Base-by-base conservation (phyloP, 2,329 filamentous ascomycete species). In the Onygenales sp. region DNA sequence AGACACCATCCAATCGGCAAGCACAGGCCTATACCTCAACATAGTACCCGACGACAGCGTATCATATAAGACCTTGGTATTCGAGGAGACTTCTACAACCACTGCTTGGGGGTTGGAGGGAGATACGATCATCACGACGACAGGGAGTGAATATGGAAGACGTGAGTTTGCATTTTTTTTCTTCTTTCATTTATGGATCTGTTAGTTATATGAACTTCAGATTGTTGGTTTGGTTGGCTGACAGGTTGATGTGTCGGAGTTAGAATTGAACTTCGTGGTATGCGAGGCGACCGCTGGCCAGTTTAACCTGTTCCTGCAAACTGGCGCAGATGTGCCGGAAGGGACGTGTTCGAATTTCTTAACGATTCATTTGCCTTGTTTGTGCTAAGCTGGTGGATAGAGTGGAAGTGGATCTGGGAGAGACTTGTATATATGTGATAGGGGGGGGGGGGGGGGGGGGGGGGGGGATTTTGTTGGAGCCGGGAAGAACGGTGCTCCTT, bases 331-430 rank as follows among this genome's bases (percentile, higher is more conserved):
- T 40, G 67, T 67, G 37, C 77, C 77, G 1, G 72, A 69, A 50
- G 77, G 75, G 2, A 74, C 69, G 4, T 80, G 77, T 59, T 79
- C 74, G 58, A 79, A 79, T 61, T 78, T 75, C 54, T 76, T 79
- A 68, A 78, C 75, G 32, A 67, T 80, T 52, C 78, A 80, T 65
- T 62, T 79, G 59, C 77, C 77, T 34, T 79, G 76, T 57, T 59
- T 79, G 39, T 78, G 76, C 49, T 75, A 34, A 45, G 31, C 4
- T 9, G n/a, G 46, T 13, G n/a, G 42, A 47, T 52, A 42, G 48
- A 14, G 27, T 46, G 33, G 2, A 31, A 1, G n/a, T 31, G 36
- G 17, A n/a, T 36, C 14, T 11, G 10, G 37, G 37, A 40, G 37
- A 40, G 37, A 6, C 4, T 27, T 27, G 21, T 27, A 27, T 27